Evolutionary conservation across 163 green algal species (phyloP), one percentile per base, ranked within the genome.

Genomic region (Smithsoniella earleae): DNA sequence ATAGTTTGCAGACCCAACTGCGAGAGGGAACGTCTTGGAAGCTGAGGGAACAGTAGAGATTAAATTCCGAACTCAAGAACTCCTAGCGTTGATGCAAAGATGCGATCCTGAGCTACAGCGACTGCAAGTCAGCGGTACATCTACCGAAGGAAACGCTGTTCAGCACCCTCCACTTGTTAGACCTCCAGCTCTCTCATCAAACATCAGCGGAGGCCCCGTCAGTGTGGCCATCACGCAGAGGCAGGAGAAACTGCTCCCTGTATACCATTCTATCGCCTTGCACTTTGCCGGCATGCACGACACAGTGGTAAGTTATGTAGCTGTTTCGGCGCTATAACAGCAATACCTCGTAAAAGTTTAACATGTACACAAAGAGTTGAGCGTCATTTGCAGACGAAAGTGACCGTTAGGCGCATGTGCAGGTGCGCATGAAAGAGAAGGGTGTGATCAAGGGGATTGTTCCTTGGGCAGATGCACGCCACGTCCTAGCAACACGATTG

Each of bases 241-340:
- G 2, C 90, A 96, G 83, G 63, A 81, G 30, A 58, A 74, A 63
- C 85, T 97, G 79, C 80, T 97, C 82, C 92, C 92, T 4, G 82
- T 94, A 27, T 99, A 99, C 81, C 84, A 83, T 46, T 74, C 76
- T 74, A 83, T 97, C 43, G 95, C 95, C 8, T 74, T 92, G 46
- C 78, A 86, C 37, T 99, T 98, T 86, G 95, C 95, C 1, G 91
- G 96, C 81, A 94, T 98, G 88, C 95, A 99, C 79, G 95, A 98
- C 85, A 96, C 88, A 8, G 89, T 91, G 0, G 80, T 85, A n/a
- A n/a, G n/a, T n/a, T n/a, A n/a, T n/a, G n/a, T n/a, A n/a, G n/a
- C n/a, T n/a, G n/a, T n/a, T n/a, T n/a, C n/a, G n/a, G n/a, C n/a
- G n/a, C n/a, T n/a, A n/a, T n/a, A n/a, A n/a, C n/a, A n/a, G n/a